Base-by-base conservation (phyloP, 768 basidiomycete species). In the Suillus tomentosus region DNA sequence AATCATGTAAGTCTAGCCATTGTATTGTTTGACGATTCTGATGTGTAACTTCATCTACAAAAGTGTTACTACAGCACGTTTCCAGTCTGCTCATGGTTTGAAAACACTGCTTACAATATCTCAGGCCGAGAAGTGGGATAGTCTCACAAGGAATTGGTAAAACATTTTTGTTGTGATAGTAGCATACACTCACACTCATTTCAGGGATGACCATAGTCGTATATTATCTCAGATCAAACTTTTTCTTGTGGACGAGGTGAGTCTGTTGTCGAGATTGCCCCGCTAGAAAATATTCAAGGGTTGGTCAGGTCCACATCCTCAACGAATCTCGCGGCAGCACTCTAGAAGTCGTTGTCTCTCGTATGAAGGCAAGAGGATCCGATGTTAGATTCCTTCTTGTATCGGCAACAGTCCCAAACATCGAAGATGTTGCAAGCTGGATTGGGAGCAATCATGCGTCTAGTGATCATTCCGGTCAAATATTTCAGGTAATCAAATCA, bases 71-170 rank as follows among this genome's bases (percentile, higher is more conserved):
- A 95, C 94, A 56, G 93, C 92, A 72, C 77, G 80, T 56, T 58
- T 31, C 27, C 8, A 17, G 45, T 17, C 6, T 15, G 5, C 36
- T 43, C 36, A 22, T 60, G n/a, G 55, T 19, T 31, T 42, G 45
- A 9, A 22, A 53, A 42, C 19, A 22, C 5, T 47, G 24, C 61
- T 60, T 61, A 66, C 43, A 22, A 57, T 27, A 60, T 64, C 27
- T 56, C 68, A 95, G 91, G 93, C 92, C 2, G 96, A 99, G 77
- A 99, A 99, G 77, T 96, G 94, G 91, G 96, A 99, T 69, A 91
- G 92, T 57, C 77, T 99, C 62, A 98, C 96, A 7, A 82, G 96
- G 51, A 91, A 87, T 69, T 96, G 91, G 94, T 92, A 45, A 27
- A 77, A 62, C n/a, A 13, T 3, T 54, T 37, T 62, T 10, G 8